phyloP scores from a whole-genome alignment of 2,329 filamentous ascomycete genomes.

The Nothophoma quercina region DNA sequence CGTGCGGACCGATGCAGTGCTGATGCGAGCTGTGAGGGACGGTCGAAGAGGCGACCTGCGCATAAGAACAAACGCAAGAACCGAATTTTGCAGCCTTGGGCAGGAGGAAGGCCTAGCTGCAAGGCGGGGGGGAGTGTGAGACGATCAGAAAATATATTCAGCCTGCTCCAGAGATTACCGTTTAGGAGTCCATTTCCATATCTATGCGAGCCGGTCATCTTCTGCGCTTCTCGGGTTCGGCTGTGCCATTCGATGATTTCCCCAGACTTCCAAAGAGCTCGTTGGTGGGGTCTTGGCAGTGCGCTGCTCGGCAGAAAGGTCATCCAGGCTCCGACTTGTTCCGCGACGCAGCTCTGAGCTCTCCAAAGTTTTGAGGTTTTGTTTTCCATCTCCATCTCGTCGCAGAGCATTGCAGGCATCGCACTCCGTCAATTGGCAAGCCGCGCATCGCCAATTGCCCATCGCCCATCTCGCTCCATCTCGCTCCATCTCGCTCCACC shows the following conservation, averaged over 20 bases:
- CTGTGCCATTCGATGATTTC: no score
- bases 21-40: constrained; percentile 22
- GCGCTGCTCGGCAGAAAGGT: neutral
- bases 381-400: constrained; percentile 4
- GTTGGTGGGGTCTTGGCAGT: neutral
- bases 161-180: no score
- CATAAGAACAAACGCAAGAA: neutral
- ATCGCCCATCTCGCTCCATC: constrained; percentile 1
- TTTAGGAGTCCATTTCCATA: no score
- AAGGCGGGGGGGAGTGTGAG: no score
- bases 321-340: constrained; percentile 8
- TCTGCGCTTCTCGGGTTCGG: no score
- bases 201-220: no score
- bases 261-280: neutral
- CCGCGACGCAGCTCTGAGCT: constrained; percentile 13
- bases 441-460: neutral
- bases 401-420: constrained; percentile 10
- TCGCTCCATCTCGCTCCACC: neutral
- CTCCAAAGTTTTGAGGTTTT: constrained; percentile 9
- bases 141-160: no score
- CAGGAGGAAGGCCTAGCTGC: no score
- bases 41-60: constrained; percentile 5
- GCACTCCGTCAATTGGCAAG: constrained; percentile 17
- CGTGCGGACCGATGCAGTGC: constrained; percentile 26
- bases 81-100: no score